Percentiles rank a stretch among this genome's conserved stretches.
Conservation (phyloP, 2,329 filamentous ascomycete species). For the Daldinia eschscholtzii region DNA sequence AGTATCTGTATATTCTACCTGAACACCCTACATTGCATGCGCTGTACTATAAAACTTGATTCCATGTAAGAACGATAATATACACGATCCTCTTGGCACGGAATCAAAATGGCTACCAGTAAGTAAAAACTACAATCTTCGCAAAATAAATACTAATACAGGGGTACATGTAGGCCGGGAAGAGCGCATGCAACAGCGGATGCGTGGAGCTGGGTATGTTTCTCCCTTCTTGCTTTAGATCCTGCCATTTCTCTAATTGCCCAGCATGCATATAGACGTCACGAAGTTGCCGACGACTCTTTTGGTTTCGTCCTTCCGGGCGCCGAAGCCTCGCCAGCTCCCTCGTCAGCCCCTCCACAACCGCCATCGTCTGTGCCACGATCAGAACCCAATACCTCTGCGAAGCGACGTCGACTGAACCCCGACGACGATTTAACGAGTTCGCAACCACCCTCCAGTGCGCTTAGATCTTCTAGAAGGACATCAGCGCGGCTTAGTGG, state of each 20-base stretch:
- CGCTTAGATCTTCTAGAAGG: constrained; percentile 34
- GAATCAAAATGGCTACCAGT: constrained; percentile 54
- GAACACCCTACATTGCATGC: constrained; percentile 8
- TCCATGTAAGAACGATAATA: neutral
- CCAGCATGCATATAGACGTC: constrained; percentile 56
- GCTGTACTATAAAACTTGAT: constrained; percentile 2
- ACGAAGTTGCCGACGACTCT: constrained; percentile 70
- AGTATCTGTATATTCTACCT: neutral
- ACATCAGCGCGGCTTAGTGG: constrained; percentile 39
- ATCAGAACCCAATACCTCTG: constrained; percentile 62
- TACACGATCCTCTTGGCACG: too few relatives aligned
- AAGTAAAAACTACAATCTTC: constrained; percentile 29
- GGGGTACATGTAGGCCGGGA: constrained; percentile 62
- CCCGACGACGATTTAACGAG: constrained; percentile 36
- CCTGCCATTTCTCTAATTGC: constrained; percentile 26
- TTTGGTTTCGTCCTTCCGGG: constrained; percentile 66
- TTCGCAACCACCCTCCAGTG: constrained; percentile 43
- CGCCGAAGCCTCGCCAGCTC: constrained; percentile 40
- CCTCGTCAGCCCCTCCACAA: constrained; percentile 41
- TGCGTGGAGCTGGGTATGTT: constrained; percentile 73
- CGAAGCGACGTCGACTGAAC: constrained; percentile 59
- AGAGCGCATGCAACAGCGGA: constrained; percentile 73
- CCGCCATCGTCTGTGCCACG: constrained; percentile 48
- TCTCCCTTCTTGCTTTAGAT: neutral
- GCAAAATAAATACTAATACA: constrained; percentile 7